A percentile compares a stretch with the other conserved stretches of the same genome.
phyloP scores from a whole-genome alignment of 371 early-diverging fungal species.

The Mortierella sp. region DNA sequence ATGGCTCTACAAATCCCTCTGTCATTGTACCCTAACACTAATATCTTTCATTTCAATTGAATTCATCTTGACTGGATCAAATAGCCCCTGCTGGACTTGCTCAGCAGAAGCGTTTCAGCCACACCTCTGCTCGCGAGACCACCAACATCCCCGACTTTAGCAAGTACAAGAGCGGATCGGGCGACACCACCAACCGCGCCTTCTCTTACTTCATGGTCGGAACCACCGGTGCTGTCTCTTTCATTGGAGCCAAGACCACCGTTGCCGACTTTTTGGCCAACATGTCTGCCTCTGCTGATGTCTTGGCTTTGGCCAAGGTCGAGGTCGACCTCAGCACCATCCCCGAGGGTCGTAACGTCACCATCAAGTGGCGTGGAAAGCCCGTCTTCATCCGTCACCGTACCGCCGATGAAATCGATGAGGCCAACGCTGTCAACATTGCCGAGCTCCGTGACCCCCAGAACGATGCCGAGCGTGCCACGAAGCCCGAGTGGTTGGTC shows the following conservation, averaged over 20 bases:
- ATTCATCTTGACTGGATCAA: not conserved
- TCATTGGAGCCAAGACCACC: constrained; percentile 92
- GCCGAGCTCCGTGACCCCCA: constrained; percentile 92
- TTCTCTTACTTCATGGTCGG: constrained; percentile 97
- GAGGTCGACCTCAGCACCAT: constrained; percentile 93
- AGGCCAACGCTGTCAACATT: constrained; percentile 88
- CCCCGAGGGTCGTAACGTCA: constrained; percentile 97
- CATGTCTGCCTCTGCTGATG: constrained; percentile 97
- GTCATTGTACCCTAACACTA: not conserved
- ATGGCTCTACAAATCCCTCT: too few relatives aligned
- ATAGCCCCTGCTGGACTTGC: constrained; percentile 24
- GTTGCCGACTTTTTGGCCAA: constrained; percentile 92
- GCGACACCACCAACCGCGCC: constrained; percentile 78
- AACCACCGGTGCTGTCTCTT: constrained; percentile 86
- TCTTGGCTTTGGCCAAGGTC: constrained; percentile 97
- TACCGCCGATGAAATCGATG: constrained; percentile 95
- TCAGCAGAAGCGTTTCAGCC: constrained; percentile 65
- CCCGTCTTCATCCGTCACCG: constrained; percentile 98
- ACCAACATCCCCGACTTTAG: constrained; percentile 74
- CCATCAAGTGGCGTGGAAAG: constrained; percentile 99
- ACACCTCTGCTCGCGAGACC: constrained; percentile 58
- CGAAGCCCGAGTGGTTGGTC: constrained; percentile 97
- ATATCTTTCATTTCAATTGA: not conserved
- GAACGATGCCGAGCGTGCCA: constrained; percentile 90
- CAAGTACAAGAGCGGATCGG: constrained; percentile 74